Evolutionary conservation across 805 yeast species (phyloP).

Genomic region (Candida caryicola): DNA sequence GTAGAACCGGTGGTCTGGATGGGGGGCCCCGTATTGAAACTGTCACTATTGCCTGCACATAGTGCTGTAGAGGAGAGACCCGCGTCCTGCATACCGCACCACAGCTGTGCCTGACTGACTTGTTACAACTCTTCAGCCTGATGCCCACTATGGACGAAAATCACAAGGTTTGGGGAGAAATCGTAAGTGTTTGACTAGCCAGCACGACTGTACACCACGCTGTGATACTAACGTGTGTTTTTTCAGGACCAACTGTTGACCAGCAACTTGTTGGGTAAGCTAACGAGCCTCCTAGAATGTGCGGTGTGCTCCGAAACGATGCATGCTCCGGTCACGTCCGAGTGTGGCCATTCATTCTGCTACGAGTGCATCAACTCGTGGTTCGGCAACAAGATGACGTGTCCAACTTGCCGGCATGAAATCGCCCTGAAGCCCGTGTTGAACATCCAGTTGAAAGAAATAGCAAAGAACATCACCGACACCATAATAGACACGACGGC

Average conservation of each 20-base stretch:
- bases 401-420: conserved; percentile 64
- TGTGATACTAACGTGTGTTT: conserved; percentile 11
- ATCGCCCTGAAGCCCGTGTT: conserved; percentile 50
- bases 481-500: conserved; percentile 34
- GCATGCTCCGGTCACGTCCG: conserved; percentile 59
- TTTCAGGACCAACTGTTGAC: conserved; percentile 21
- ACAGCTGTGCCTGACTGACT: too few species aligned
- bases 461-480: conserved; percentile 41
- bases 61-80: too few species aligned
- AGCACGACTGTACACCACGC: too few species aligned
- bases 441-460: conserved; percentile 51
- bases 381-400: conserved; percentile 55
- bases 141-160: conserved; percentile 9
- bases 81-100: too few species aligned
- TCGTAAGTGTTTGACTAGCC: conserved; percentile 9
- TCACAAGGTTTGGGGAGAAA: conserved; percentile 9
- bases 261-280: conserved; percentile 24
- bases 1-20: too few species aligned
- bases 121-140: too few species aligned
- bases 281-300: conserved; percentile 44
- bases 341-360: conserved; percentile 77
- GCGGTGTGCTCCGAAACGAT: conserved; percentile 68
- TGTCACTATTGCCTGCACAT: too few species aligned
- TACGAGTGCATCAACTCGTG: conserved; percentile 62
- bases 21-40: too few species aligned